Conservation (phyloP, 2,329 filamentous ascomycete species). For the Fusarium sp. region DNA sequence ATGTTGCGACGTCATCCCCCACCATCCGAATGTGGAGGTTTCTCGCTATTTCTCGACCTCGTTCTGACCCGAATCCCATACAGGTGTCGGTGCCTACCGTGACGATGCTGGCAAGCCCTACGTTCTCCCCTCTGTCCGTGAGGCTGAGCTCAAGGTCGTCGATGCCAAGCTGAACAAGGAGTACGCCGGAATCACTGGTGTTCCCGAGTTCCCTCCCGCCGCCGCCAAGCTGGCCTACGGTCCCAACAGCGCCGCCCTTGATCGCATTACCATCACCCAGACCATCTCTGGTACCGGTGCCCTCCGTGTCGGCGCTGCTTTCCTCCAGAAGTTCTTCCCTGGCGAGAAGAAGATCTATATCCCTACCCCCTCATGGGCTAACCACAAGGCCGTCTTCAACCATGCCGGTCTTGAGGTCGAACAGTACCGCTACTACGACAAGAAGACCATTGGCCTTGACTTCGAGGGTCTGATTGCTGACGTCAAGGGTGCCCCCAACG, state of each 20-base stretch:
- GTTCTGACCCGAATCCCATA: conserved; percentile 31
- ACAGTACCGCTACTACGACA: conserved; percentile 99
- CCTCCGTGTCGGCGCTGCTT: conserved; percentile 91
- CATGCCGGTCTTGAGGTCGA: conserved; percentile 90
- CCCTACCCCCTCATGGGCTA: conserved; percentile 95
- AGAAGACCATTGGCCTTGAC: conserved; percentile 97
- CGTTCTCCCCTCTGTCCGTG: conserved; percentile 90
- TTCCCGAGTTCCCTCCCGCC: conserved; percentile 91
- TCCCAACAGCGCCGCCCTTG: conserved; percentile 77
- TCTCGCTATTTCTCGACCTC: conserved; percentile 19
- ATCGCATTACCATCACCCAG: conserved; percentile 90
- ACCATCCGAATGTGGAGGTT: conserved; percentile 16
- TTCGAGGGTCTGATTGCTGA: conserved; percentile 93
- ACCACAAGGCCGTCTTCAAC: conserved; percentile 96
- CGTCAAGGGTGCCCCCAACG: conserved; percentile 86
- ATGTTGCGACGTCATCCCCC: conserved; percentile 45
- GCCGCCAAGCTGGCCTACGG: conserved; percentile 93
- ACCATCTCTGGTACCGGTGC: conserved; percentile 98
- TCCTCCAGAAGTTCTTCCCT: conserved; percentile 91
- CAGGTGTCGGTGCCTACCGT: conserved; percentile 96
- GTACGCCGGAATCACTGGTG: conserved; percentile 96
- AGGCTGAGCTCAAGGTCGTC: conserved; percentile 89
- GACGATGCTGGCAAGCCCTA: conserved; percentile 98
- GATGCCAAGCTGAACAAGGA: conserved; percentile 88
- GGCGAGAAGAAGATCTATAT: conserved; percentile 96